phyloP scores from a whole-genome alignment of 768 basidiomycete species.

The Panaeolus cyanescens region DNA sequence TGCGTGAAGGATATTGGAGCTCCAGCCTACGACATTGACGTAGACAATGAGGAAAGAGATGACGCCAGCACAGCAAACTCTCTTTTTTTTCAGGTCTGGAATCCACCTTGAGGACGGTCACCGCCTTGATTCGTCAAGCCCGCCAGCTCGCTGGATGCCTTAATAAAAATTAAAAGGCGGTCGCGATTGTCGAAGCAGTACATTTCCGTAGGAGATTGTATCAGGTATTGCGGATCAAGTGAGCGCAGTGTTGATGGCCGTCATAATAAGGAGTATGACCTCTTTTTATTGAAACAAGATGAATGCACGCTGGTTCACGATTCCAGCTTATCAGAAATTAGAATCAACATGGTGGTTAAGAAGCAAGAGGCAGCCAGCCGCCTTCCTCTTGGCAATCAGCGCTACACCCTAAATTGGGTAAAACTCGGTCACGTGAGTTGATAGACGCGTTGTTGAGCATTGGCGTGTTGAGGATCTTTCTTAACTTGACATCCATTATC shows the following conservation, averaged over 20 bases:
- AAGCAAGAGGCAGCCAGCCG: background rate
- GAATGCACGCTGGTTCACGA: background rate
- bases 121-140: background rate
- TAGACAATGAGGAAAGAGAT: background rate
- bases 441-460: conserved; percentile 1
- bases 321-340: background rate
- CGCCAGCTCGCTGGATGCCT: background rate
- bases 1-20: background rate
- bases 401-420: background rate
- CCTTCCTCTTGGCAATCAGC: background rate
- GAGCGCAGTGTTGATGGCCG: background rate
- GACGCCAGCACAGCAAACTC: background rate
- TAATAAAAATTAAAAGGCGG: background rate
- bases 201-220: background rate
- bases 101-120: background rate
- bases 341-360: background rate
- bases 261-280: background rate
- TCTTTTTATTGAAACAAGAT: background rate
- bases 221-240: background rate
- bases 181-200: background rate
- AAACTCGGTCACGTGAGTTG: background rate
- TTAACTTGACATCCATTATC: no score
- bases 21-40: background rate
- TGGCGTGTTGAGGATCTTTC: background rate
- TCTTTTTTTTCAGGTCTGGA: background rate